These are phyloP conservation scores for Saturnispora hagleri DNA, from an alignment of 805 yeast genomes.

Conservation along the genomic window DNA sequence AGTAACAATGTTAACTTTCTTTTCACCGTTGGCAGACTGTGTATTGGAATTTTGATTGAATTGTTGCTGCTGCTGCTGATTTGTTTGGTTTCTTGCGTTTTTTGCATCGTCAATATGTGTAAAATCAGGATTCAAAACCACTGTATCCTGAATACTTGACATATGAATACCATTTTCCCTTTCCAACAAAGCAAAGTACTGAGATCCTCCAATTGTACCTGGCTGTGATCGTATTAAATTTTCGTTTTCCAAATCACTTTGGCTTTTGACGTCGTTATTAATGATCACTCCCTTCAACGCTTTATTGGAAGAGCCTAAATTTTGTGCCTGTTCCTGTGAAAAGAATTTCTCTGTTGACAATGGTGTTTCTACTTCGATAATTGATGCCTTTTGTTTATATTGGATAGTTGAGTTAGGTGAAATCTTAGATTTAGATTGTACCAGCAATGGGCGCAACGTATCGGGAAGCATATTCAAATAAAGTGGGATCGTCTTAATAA, in stretches of 20 bases:
- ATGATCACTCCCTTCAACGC: conserved; percentile 63
- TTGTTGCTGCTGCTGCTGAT: conserved; percentile 34
- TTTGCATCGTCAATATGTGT: conserved; percentile 57
- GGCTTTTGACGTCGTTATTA: conserved; percentile 25
- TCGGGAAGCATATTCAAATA: conserved; percentile 26
- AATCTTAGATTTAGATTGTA: conserved; percentile 50
- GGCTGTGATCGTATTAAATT: conserved; percentile 13
- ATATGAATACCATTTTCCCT: conserved; percentile 42
- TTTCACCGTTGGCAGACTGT: conserved; percentile 11
- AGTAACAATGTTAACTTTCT: conserved; percentile 58
- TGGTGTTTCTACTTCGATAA: conserved; percentile 71
- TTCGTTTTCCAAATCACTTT: not conserved
- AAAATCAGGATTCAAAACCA: conserved; percentile 78
- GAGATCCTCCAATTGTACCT: conserved; percentile 15
- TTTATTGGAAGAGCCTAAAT: conserved; percentile 50
- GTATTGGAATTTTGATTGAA: conserved; percentile 15
- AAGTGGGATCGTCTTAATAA: conserved; percentile 53
- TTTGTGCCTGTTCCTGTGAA: conserved; percentile 51
- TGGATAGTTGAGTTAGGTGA: conserved; percentile 27
- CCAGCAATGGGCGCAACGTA: conserved; percentile 28
- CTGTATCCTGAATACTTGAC: conserved; percentile 53
- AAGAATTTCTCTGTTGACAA: conserved; percentile 59
- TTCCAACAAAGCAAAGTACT: conserved; percentile 33
- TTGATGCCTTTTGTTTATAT: conserved; percentile 51
- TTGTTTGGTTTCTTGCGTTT: conserved; percentile 5